phyloP scores from a whole-genome alignment of 495 filamentous ascomycete species.

The Penicillium egyptiacum region DNA sequence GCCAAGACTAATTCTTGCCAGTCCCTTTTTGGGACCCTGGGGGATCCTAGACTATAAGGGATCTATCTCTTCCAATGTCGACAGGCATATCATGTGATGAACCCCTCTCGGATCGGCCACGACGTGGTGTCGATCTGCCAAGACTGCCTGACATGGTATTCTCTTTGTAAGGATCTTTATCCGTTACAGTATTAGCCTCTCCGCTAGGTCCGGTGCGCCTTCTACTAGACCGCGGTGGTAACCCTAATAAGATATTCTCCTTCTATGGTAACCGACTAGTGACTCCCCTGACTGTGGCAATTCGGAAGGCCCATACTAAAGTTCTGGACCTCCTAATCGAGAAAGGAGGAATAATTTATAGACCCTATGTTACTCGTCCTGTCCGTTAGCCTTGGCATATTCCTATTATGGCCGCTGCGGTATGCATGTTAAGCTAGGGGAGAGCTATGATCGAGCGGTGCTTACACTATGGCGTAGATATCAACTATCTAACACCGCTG shows the following conservation, averaged over 20 bases:
- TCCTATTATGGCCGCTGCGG: constrained; percentile 3
- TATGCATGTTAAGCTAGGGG: constrained; percentile 1
- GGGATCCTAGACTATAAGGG: too few relatives aligned
- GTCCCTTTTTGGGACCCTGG: too few relatives aligned
- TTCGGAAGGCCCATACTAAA: not conserved
- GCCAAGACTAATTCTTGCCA: too few relatives aligned
- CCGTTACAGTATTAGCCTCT: not conserved
- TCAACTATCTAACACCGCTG: not conserved
- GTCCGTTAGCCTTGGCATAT: constrained; percentile 4
- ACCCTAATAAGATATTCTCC: constrained; percentile 6
- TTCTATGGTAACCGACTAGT: not conserved
- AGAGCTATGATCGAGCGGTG: not conserved
- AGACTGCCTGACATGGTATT: too few relatives aligned
- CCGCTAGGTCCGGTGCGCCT: constrained; percentile 1
- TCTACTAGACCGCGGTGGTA: constrained; percentile 1
- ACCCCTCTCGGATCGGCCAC: too few relatives aligned
- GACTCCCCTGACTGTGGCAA: constrained; percentile 5
- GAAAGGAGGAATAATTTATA: constrained; percentile 2
- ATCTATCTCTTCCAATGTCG: too few relatives aligned
- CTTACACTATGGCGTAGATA: not conserved
- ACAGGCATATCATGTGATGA: too few relatives aligned
- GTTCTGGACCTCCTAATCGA: constrained; percentile 3
- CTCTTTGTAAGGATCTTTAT: too few relatives aligned
- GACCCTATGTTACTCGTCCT: constrained; percentile 5
- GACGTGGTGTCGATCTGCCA: too few relatives aligned